Evolutionary conservation across 2,329 filamentous ascomycete genomes (phyloP), one percentile per base, ranked within the genome.

Genomic region (Lachnellula hyalina): DNA sequence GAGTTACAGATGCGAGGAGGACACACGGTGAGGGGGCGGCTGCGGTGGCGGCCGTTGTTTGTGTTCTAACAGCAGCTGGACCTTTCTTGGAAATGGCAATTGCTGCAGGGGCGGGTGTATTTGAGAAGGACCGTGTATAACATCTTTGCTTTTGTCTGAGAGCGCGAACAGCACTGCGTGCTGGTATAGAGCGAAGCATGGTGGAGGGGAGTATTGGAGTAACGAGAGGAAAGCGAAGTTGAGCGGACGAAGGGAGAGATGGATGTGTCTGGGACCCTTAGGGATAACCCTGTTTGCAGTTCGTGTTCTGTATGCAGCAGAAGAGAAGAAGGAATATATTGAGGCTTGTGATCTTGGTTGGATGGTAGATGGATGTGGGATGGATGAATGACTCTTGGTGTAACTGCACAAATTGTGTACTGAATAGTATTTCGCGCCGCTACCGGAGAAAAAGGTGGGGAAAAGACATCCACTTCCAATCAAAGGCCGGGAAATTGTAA

Each of bases 131-230:
- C 58, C 72, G 70, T 56, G 61, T 53, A 41, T 45, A 55, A 34
- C 61, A 65, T 63, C 50, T 63, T 32, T 63, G 56, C 12, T 54
- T 59, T 52, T 60, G 59, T 23, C 52, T 73, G 51, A 78, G 65
- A 48, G 76, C 71, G 67, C 77, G 74, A 66, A 76, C 65, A 54
- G 76, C 74, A 62, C 70, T 72, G 65, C 73, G 75, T 56, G 76
- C 75, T 59, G 76, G 73, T 69, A 74, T 72, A 66, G 77, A 63
- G 69, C 76, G 72, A 72, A 79, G 74, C 76, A 80, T 78, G 64
- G 35, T 55, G 53, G 48, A 25, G 41, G 50, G 44, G 21, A 6
- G 15, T 35, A n/a, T 34, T 15, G 9, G 35, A 40, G 44, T 15
- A 28, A 15, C 7, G 47, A 41, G 53, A 51, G 46, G 36, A 41